Evolutionary conservation across 1,284 basidiomycete species (phyloP).

Genomic region (Bjerkandera adusta): DNA sequence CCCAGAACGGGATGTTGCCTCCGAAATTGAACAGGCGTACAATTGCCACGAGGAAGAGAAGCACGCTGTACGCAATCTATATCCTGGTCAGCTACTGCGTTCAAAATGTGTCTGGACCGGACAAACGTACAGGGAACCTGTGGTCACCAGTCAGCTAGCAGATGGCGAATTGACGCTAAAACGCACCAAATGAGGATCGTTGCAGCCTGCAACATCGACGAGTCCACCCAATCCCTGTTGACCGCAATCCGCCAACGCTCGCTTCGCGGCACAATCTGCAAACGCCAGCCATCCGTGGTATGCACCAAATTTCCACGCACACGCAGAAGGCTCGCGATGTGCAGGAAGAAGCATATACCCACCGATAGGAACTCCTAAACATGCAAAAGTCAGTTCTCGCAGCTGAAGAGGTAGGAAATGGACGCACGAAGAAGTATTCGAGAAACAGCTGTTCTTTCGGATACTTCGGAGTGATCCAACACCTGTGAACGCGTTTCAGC

Average conservation of each 20-base stretch:
- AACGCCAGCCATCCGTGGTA: slow-evolving; percentile 29
- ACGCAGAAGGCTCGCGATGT: slow-evolving; percentile 34
- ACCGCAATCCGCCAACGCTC: slow-evolving; percentile 36
- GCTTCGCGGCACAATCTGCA: slow-evolving; percentile 32
- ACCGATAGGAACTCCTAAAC: slow-evolving; percentile 36
- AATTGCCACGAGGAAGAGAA: slow-evolving; percentile 36
- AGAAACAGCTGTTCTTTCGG: slow-evolving; percentile 38
- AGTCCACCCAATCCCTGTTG: slow-evolving; percentile 35
- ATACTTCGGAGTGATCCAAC: slow-evolving; percentile 47
- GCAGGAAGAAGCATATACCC: slow-evolving; percentile 33
- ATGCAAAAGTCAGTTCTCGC: not conserved
- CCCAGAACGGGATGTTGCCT: slow-evolving; percentile 30
- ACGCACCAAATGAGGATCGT: slow-evolving; percentile 34
- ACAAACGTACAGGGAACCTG: slow-evolving; percentile 3
- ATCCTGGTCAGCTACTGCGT: not conserved
- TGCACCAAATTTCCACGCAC: slow-evolving; percentile 38
- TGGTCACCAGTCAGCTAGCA: slow-evolving; percentile 22
- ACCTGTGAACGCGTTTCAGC: slow-evolving; percentile 27
- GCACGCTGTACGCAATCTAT: slow-evolving; percentile 34
- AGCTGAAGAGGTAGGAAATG: not conserved
- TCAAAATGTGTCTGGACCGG: not conserved
- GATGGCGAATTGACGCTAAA: not conserved
- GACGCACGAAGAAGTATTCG: slow-evolving; percentile 48
- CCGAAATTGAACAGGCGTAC: slow-evolving; percentile 34
- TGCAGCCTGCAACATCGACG: slow-evolving; percentile 32